Conservation (phyloP, 2,329 filamentous ascomycete genomes). For the Nemania diffusa region DNA sequence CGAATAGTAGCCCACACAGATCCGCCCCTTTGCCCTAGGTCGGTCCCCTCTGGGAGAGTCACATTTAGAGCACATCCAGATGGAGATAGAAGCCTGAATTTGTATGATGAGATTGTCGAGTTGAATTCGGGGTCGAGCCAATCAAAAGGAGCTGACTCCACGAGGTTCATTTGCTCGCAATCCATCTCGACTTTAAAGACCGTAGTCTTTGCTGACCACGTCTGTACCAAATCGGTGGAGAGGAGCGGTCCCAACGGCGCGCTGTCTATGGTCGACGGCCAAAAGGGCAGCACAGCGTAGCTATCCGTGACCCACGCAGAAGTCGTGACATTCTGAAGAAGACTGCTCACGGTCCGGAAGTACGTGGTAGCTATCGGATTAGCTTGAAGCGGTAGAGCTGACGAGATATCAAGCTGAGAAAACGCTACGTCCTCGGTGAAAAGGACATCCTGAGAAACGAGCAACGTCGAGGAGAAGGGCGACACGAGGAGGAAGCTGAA, state of each 20-base stretch:
- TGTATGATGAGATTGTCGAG: not conserved
- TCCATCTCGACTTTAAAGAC: slow-evolving; percentile 30
- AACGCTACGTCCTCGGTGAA: slow-evolving; percentile 29
- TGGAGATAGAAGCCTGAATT: slow-evolving; percentile 2
- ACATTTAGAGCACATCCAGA: slow-evolving; percentile 16
- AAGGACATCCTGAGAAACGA: slow-evolving; percentile 33
- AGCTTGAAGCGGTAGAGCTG: slow-evolving; percentile 27
- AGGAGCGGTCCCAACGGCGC: slow-evolving; percentile 29
- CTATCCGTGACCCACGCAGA: slow-evolving; percentile 36
- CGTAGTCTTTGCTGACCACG: slow-evolving; percentile 33
- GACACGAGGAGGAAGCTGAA: slow-evolving; percentile 34
- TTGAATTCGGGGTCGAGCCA: not conserved
- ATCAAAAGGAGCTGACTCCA: not conserved
- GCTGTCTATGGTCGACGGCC: slow-evolving; percentile 21
- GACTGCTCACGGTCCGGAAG: slow-evolving; percentile 35
- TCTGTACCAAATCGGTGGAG: slow-evolving; percentile 30
- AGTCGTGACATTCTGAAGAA: slow-evolving; percentile 37
- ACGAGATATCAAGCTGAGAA: slow-evolving; percentile 28
- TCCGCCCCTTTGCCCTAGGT: not conserved
- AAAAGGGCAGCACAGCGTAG: slow-evolving; percentile 32
- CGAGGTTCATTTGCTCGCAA: slow-evolving; percentile 28
- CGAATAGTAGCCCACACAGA: slow-evolving; percentile 10
- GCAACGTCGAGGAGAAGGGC: slow-evolving; percentile 34
- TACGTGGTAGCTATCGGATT: slow-evolving; percentile 32
- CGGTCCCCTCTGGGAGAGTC: not conserved